Conservation (phyloP, 2,329 filamentous ascomycete species). For the Nemania sp. region DNA sequence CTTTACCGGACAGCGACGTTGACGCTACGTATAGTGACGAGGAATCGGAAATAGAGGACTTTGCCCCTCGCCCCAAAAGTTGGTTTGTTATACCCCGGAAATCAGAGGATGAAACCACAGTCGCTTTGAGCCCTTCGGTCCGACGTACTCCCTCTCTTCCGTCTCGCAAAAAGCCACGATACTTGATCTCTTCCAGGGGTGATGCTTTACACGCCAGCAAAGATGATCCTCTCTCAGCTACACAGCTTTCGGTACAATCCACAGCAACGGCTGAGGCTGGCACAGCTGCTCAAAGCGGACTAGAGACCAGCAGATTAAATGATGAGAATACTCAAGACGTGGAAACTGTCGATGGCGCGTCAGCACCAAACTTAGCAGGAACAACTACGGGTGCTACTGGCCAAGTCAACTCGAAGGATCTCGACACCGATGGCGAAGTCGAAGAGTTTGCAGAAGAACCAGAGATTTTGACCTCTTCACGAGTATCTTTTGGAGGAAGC, state of each 20-base stretch:
- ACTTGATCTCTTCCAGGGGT: constrained; percentile 5
- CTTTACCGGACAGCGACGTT: constrained; percentile 67
- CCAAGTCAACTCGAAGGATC: constrained; percentile 36
- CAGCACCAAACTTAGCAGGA: constrained; percentile 14
- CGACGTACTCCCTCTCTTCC: constrained; percentile 35
- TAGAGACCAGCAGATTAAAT: constrained; percentile 8
- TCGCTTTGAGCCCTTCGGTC: constrained; percentile 42
- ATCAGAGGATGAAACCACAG: constrained; percentile 41
- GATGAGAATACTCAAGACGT: constrained; percentile 22
- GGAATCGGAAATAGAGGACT: constrained; percentile 49
- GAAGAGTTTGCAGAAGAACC: constrained; percentile 62
- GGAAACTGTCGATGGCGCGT: constrained; percentile 20
- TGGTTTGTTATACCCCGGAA: constrained; percentile 42
- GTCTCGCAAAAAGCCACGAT: constrained; percentile 29
- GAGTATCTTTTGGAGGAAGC: constrained; percentile 57
- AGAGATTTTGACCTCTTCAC: constrained; percentile 59
- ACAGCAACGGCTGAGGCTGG: constrained; percentile 12
- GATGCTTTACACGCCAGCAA: background rate
- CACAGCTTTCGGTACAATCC: background rate
- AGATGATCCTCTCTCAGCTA: background rate
- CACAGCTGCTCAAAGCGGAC: background rate
- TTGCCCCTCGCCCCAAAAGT: constrained; percentile 52
- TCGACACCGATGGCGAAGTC: constrained; percentile 43
- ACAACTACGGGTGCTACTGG: constrained; percentile 15
- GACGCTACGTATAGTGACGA: constrained; percentile 70